Conservation (phyloP, 2,329 filamentous ascomycete genomes). For the Fusarium illudens region DNA sequence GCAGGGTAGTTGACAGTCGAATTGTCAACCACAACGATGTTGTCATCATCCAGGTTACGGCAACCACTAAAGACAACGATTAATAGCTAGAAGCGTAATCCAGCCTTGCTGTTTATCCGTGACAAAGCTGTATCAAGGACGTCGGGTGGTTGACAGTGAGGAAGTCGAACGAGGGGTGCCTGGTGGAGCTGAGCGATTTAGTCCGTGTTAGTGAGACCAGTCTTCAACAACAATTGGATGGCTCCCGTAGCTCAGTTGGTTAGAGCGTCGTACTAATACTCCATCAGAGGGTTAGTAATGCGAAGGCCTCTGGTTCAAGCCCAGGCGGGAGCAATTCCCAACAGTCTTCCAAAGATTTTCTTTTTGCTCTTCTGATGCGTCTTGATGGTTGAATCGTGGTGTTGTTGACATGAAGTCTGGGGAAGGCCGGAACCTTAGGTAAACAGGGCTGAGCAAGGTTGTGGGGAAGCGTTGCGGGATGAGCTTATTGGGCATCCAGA, state of each 20-base stretch:
- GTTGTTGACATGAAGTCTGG: conserved; percentile 9
- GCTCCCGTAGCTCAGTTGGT: conserved; percentile 48
- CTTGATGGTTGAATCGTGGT: background rate
- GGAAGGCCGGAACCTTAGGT: conserved; percentile 12
- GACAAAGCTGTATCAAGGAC: background rate
- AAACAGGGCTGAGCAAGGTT: conserved; percentile 17
- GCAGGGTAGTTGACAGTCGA: background rate
- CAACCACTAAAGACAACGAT: background rate
- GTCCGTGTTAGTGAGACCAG: accelerated
- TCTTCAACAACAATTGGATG: conserved; percentile 25
- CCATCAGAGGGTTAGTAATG: too few species aligned
- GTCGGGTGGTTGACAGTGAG: background rate
- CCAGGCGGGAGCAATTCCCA: conserved; percentile 44
- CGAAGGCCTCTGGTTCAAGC: conserved; percentile 47
- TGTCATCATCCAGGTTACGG: background rate
- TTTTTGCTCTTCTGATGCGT: conserved; percentile 33
- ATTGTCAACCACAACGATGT: background rate
- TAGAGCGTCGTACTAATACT: conserved; percentile 48
- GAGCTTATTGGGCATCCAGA: background rate
- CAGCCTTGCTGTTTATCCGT: background rate
- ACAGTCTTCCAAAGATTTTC: conserved; percentile 21
- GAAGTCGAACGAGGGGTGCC: background rate
- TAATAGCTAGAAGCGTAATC: background rate
- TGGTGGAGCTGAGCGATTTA: background rate
- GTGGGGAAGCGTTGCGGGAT: background rate